These are phyloP conservation scores for Hydnum rufescens DNA, from an alignment of 768 basidiomycete genomes.

Conservation along the genomic window DNA sequence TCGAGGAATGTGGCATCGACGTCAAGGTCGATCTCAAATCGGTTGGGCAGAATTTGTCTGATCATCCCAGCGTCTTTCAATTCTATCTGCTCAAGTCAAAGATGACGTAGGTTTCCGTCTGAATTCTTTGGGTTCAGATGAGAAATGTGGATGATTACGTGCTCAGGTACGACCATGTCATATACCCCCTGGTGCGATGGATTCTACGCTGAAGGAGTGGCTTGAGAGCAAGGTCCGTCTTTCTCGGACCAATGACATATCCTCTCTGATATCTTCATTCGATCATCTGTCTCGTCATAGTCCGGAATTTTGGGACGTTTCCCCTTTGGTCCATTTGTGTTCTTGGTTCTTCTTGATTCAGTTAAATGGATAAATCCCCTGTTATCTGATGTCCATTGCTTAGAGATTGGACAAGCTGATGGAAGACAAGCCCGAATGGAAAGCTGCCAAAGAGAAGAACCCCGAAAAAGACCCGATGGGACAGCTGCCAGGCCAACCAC, in stretches of 20 bases:
- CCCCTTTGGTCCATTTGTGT: background rate
- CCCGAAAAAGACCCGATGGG: background rate
- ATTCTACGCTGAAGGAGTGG: background rate
- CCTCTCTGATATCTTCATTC: too few relatives aligned
- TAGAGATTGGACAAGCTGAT: background rate
- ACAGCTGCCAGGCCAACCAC: background rate
- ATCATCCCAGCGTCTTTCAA: constrained; percentile 26
- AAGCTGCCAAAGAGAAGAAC: background rate
- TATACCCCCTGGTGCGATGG: background rate
- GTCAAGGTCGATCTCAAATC: constrained; percentile 44
- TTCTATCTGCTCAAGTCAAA: background rate
- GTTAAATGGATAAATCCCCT: too few relatives aligned
- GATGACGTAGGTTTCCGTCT: constrained; percentile 1
- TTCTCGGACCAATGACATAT: too few relatives aligned
- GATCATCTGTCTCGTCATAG: too few relatives aligned
- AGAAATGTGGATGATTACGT: too few relatives aligned
- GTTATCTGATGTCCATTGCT: too few relatives aligned
- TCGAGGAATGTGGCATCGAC: constrained; percentile 32
- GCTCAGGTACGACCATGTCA: background rate
- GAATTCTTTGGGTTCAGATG: too few relatives aligned
- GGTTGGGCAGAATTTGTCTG: constrained; percentile 53
- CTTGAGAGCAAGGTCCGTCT: background rate
- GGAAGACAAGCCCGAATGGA: background rate
- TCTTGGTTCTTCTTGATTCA: background rate
- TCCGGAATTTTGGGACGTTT: background rate